Evolutionary conservation across 805 yeast genomes (phyloP), one percentile per base, ranked within the genome.

Genomic region (Kluyveromyces aestuarii): DNA sequence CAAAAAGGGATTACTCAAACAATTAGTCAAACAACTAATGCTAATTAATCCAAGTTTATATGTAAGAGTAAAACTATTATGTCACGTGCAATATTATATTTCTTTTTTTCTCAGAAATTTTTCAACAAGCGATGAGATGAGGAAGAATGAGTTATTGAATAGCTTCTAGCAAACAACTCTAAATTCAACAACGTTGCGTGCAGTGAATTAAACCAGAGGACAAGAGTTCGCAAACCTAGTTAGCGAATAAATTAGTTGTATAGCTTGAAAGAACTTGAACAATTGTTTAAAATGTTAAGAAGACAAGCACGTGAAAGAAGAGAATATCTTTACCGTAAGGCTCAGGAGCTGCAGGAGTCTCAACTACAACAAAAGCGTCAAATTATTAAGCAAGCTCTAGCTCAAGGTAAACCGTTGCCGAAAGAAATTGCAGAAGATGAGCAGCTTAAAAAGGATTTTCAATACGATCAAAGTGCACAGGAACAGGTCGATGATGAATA

Each of bases 251-350:
- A 2, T 10, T 3, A 38, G n/a, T 38, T 17, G 17, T 10, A 6
- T 38, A 38, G 3, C 40, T 38, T 38, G 13, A 38, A 11, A 38
- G 4, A 6, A 17, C 6, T 9, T 41, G n/a, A 45, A 41, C 27
- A 17, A 11, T 13, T 30, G 7, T 8, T 2, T 17, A 58, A 2
- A 13, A 76, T 76, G 96, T 69, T 88, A 49, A 80, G 99, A 68
- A 80, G 88, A 72, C 96, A 91, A 62, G 97, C 98, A 8, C 81
- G 99, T 70, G 97, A 93, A 66, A 79, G 99, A 71, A 80, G 95
- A 67, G 98, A 93, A 62, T 93, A 90, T 60, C 73, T 93, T 27
- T 93, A 87, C 71, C 77, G 88, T 46, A 89, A 90, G 64, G 87
- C 96, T 0, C 80, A 87, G 45, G 93, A 88, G 63, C 75, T 91